Conservation (phyloP, 129 eudicot species). For the Flaveria ramosissima region DNA sequence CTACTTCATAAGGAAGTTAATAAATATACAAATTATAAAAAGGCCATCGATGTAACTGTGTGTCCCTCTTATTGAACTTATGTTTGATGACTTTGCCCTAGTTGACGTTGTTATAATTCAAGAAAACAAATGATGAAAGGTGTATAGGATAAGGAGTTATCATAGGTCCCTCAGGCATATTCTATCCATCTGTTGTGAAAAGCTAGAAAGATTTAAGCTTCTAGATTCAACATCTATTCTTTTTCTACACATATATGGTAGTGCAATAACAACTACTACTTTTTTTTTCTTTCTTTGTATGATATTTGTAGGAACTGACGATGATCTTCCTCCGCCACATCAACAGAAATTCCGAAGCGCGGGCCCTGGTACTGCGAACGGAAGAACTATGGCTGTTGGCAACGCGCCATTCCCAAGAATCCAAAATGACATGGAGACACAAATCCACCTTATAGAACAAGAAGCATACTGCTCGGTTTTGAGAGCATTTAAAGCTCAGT, state of each 20-base stretch:
- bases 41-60: not conserved
- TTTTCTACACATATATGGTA: not conserved
- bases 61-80: not conserved
- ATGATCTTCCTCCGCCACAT: conserved; percentile 65
- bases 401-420: conserved; percentile 41
- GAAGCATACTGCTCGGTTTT: conserved; percentile 89
- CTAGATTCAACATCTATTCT: not conserved
- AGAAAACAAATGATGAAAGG: not conserved
- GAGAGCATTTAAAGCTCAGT: conserved; percentile 94
- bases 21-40: not conserved
- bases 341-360: conserved; percentile 54
- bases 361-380: conserved; percentile 52
- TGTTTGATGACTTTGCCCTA: not conserved
- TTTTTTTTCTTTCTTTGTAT: conserved; percentile 13
- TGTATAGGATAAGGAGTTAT: not conserved
- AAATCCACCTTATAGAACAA: conserved; percentile 83
- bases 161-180: not conserved
- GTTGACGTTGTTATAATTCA: not conserved
- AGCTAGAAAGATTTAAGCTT: not conserved
- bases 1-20: conserved; percentile 15
- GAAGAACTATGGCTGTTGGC: conserved; percentile 55
- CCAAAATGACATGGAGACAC: conserved; percentile 67
- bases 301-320: conserved; percentile 59
- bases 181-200: conserved; percentile 6
- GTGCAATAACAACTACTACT: not conserved